Conservation (phyloP, 441 rosid genomes). For the Aleurites moluccanus region DNA sequence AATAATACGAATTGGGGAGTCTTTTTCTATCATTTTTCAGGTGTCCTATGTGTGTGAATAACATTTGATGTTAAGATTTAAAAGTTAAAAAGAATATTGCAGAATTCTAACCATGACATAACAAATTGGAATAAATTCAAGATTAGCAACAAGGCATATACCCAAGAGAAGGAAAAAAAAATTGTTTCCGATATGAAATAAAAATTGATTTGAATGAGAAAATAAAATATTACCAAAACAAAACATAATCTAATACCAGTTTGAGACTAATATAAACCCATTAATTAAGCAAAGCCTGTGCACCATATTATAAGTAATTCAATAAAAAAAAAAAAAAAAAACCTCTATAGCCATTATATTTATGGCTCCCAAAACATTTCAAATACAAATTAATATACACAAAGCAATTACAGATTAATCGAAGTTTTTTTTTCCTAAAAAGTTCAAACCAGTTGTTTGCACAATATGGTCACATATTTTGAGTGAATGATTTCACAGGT, state of each 20-base stretch:
- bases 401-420: neutral
- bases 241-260: neutral
- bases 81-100: neutral
- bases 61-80: neutral
- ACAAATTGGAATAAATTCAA: neutral
- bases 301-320: neutral
- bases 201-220: neutral
- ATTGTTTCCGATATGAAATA: no score
- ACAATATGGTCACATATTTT: neutral
- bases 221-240: no score
- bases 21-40: conserved; percentile 11
- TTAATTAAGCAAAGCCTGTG: neutral
- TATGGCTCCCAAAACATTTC: neutral
- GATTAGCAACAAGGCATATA: neutral
- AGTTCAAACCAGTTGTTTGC: conserved; percentile 3
- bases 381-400: neutral
- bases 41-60: conserved; percentile 5
- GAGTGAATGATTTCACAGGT: conserved; percentile 10
- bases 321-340: neutral
- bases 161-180: neutral
- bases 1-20: neutral
- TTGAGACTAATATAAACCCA: neutral
- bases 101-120: neutral
- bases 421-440: neutral
- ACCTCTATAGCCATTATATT: no score